Conservation (phyloP, 768 basidiomycete species). For the Sporobolomyces pararoseus region DNA sequence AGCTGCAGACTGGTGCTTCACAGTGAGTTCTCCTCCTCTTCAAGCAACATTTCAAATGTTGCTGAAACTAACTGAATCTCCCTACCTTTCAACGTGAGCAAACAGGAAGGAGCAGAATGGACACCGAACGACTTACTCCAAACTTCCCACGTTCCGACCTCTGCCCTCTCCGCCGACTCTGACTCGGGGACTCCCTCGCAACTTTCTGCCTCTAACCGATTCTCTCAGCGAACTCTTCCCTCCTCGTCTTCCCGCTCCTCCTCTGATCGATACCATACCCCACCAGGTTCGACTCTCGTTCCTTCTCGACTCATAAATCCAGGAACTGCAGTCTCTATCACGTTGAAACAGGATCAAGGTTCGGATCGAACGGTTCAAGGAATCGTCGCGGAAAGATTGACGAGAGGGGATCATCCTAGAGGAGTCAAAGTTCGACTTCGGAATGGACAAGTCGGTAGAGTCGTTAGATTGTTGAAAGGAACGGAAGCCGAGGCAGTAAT, state of each 20-base stretch:
- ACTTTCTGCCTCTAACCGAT: no score
- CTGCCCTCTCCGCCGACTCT: not conserved
- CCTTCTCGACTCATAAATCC: conserved; percentile 7
- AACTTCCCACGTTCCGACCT: not conserved
- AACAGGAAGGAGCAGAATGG: conserved; percentile 34
- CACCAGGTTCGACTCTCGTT: conserved; percentile 5
- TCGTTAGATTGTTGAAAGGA: conserved; percentile 16
- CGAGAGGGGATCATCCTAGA: conserved; percentile 37
- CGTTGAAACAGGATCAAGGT: conserved; percentile 36
- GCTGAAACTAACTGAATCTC: not conserved
- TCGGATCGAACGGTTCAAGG: conserved; percentile 34
- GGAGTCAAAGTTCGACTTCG: conserved; percentile 35
- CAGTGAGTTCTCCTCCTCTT: not conserved
- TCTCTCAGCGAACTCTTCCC: no score
- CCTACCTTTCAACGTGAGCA: not conserved
- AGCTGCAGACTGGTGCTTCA: conserved; percentile 34
- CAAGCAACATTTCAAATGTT: no score
- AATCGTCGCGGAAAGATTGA: conserved; percentile 20
- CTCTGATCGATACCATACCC: not conserved
- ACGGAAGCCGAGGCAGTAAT: not conserved
- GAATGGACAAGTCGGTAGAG: conserved; percentile 35
- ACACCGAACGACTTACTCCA: conserved; percentile 15
- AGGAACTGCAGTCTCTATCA: conserved; percentile 20
- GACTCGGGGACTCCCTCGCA: not conserved
- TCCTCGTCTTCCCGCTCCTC: not conserved